Evolutionary conservation across 2,329 filamentous ascomycete genomes (phyloP), one percentile per base, ranked within the genome.

Genomic region (Neophaeococcomyces aloes): DNA sequence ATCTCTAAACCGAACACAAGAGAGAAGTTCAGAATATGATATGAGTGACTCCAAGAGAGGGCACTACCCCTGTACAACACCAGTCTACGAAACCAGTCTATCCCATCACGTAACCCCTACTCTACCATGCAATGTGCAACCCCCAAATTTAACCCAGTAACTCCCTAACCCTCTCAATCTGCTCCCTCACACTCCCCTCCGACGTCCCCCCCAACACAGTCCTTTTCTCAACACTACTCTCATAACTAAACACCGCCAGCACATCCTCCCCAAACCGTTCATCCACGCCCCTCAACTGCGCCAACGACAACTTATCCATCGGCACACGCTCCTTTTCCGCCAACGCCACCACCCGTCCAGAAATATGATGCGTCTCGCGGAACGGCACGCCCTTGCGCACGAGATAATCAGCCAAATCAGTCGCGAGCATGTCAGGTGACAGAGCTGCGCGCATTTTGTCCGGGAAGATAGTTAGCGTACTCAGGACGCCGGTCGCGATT

Each of bases 351-450:
- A 79, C 76, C 31, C 76, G 74, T 1, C 84, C 82, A 4, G 79
- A 80, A 55, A 87, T 83, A 62, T 87, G 83, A 57, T 88, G 83
- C 1, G 82, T 83, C 66, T 88, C 81, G 23, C 83, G 74, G 71
- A 88, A 91, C 8, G 83, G 83, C 13, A 86, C 79, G 27, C 50
- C 52, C 45, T 68, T 67, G 52, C 65, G 59, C 36, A 68, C 66
- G 8, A 70, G 61, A 53, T 70, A 70, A 45, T 70, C 67, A 3
- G 67, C 67, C 41, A 69, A 60, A 48, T 70, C 66, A 29, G 68
- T 71, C 11, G 86, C 86, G 2, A 94, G 75, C 84, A 94, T 91
- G 59, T 85, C 82, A 7, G 82, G 83, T 6, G 85, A 81, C 8
- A 94, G 71, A 0, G 85, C 81, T 14, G 81, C 83, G 48, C 69